phyloP scores from a whole-genome alignment of 192 early-diverging fungal genomes.

The Thamnidium elegans region DNA sequence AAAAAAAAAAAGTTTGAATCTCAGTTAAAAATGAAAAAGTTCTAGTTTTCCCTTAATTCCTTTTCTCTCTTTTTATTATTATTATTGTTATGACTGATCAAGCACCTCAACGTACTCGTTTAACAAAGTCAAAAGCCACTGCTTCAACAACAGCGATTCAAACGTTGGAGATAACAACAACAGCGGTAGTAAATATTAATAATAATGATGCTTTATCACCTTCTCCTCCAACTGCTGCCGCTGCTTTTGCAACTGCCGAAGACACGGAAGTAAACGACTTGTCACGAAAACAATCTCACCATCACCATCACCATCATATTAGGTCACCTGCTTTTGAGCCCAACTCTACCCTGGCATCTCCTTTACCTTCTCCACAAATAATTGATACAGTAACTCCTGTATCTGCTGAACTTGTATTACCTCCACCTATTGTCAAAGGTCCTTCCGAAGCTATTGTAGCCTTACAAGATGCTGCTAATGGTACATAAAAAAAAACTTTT shows the following conservation, averaged over 20 bases:
- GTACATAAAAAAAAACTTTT: slow-evolving; percentile 5
- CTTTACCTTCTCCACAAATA: background rate
- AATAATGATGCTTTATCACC: background rate
- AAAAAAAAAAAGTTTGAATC: too few species aligned
- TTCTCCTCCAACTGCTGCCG: background rate
- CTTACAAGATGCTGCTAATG: slow-evolving; percentile 33
- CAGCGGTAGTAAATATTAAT: slow-evolving; percentile 21
- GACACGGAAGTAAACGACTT: background rate
- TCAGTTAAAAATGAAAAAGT: too few species aligned
- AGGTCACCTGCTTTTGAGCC: slow-evolving; percentile 7
- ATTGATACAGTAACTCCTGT: background rate
- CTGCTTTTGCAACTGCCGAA: background rate
- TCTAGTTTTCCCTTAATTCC: background rate
- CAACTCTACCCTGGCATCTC: background rate
- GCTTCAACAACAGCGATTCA: slow-evolving; percentile 32
- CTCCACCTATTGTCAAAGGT: slow-evolving; percentile 18
- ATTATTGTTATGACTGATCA: slow-evolving; percentile 10
- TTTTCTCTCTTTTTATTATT: background rate
- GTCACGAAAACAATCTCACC: slow-evolving; percentile 13
- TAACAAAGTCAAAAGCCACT: slow-evolving; percentile 35
- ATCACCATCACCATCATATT: slow-evolving; percentile 25
- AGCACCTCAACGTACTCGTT: slow-evolving; percentile 18
- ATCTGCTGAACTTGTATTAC: slow-evolving; percentile 9
- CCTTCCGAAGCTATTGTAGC: slow-evolving; percentile 37
- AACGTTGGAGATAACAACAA: slow-evolving; percentile 37